Evolutionary conservation across 176 grass and related monocot genomes (phyloP).

Genomic region (Calamus simplicifolius): DNA sequence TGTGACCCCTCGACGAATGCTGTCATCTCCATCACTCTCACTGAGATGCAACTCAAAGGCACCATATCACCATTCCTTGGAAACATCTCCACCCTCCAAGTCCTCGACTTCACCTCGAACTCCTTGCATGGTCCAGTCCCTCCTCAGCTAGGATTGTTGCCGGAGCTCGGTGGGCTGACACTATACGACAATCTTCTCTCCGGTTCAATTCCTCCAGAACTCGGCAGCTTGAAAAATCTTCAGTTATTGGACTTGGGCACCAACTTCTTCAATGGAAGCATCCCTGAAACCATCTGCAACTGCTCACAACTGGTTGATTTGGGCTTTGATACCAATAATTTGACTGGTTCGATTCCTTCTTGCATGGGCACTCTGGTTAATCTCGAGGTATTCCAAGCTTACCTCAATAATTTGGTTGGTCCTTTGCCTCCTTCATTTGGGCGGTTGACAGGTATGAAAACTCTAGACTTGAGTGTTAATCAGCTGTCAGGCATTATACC

Average conservation of each 20-base stretch:
- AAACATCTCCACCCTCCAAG: conserved; percentile 72
- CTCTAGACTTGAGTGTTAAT: conserved; percentile 42
- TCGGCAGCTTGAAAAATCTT: conserved; percentile 39
- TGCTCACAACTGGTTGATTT: conserved; percentile 41
- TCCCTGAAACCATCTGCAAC: conserved; percentile 62
- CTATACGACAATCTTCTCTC: conserved; percentile 37
- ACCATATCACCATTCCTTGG: conserved; percentile 55
- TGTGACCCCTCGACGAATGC: conserved; percentile 41
- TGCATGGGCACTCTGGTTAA: conserved; percentile 49
- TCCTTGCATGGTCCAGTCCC: conserved; percentile 42
- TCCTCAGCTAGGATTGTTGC: conserved; percentile 43
- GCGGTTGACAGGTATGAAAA: conserved; percentile 32
- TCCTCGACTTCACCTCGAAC: conserved; percentile 61
- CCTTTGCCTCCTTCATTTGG: conserved; percentile 54
- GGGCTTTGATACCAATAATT: conserved; percentile 28
- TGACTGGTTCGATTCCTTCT: conserved; percentile 47
- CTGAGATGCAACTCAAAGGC: conserved; percentile 34
- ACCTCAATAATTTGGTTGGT: conserved; percentile 30
- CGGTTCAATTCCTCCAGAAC: conserved; percentile 51
- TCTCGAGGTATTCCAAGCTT: conserved; percentile 15
- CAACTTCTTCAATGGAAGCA: conserved; percentile 43
- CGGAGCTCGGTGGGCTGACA: conserved; percentile 21
- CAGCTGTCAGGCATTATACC: conserved; percentile 51
- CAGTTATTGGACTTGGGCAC: conserved; percentile 22
- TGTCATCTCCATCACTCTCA: conserved; percentile 47